Evolutionary conservation across 495 filamentous ascomycete species (phyloP), one percentile per base, ranked within the genome.

Genomic region (Choiromyces venosus): DNA sequence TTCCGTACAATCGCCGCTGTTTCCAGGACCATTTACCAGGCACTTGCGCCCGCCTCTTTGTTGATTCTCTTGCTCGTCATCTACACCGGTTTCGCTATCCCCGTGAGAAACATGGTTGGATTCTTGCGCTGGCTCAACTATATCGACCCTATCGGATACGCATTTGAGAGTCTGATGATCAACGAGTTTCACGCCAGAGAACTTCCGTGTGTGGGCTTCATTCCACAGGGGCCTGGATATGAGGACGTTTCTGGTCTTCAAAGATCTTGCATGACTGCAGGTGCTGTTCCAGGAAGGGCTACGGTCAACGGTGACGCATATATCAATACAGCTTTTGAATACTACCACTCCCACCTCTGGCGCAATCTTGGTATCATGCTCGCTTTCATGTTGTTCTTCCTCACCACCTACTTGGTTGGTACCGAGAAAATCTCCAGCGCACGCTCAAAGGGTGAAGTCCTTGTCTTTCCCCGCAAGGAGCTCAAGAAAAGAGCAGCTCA

Each of bases 91-190:
- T 97, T 97, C 81, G 89, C 89, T 3, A 92, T 98, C 74, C 94
- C 93, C 0, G 87, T 88, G 56, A 82, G 80, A 46, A 88, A 90
- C 78, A 96, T 96, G 92, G 88, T 89, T 18, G 85, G 84, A 2
- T 97, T 93, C 91, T 92, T 91, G 76, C 86, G 91, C 39, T 97
- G 94, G 94, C 84, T 97, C 44, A 92, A 92, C 76, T 97, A 92
- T 74, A 81, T 97, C 18, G 90, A 97, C 75, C 93, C 93, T 7
- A 88, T 97, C 56, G 89, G 88, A 1, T 97, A 97, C 76, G 88
- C 91, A 1, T 97, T 96, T 79, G 93, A 97, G 82, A 85, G 89
- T 3, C 83, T 97, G 16, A 92, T 97, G 89, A 88, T 96, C 76
- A 97, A 97, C 79, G 93, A 97, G 82, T 97, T 95, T 81, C 85